Conservation (phyloP, 148 eudicot species). For the Salicornia ramosissima region DNA sequence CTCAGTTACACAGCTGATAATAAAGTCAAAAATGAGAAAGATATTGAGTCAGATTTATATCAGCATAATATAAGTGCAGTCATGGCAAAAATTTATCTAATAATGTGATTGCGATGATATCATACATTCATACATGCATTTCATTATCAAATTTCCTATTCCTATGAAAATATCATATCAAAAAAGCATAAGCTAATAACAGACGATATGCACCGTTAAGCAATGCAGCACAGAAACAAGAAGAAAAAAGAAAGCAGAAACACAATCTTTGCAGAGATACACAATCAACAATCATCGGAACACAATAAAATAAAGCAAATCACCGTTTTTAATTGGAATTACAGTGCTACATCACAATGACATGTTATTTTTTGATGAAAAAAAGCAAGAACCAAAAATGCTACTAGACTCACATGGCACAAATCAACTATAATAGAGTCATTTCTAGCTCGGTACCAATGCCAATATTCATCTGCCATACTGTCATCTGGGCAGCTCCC, state of each 20-base stretch:
- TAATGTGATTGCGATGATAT: too few species aligned
- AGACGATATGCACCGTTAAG: background rate
- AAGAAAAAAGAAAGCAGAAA: too few species aligned
- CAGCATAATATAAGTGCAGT: too few species aligned
- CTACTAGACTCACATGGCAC: slow-evolving; percentile 57
- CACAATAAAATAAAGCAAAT: too few species aligned
- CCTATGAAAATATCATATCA: background rate
- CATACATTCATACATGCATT: background rate
- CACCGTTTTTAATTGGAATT: too few species aligned
- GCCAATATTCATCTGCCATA: slow-evolving; percentile 82
- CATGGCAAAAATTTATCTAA: too few species aligned
- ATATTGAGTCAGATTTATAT: too few species aligned
- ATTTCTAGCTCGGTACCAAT: slow-evolving; percentile 70
- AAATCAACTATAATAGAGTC: slow-evolving; percentile 73
- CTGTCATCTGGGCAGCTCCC: slow-evolving; percentile 51
- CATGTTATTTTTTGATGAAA: too few species aligned
- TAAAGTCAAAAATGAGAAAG: background rate
- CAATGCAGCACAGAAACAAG: too few species aligned
- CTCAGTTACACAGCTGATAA: background rate
- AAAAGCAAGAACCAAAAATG: slow-evolving; percentile 6
- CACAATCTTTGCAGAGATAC: too few species aligned
- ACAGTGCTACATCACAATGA: too few species aligned
- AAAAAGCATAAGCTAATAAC: background rate
- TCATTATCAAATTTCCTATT: background rate
- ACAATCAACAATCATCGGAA: too few species aligned